Evolutionary conservation across 176 grass and related monocot genomes (phyloP).

Genomic region (Zizania latifolia): DNA sequence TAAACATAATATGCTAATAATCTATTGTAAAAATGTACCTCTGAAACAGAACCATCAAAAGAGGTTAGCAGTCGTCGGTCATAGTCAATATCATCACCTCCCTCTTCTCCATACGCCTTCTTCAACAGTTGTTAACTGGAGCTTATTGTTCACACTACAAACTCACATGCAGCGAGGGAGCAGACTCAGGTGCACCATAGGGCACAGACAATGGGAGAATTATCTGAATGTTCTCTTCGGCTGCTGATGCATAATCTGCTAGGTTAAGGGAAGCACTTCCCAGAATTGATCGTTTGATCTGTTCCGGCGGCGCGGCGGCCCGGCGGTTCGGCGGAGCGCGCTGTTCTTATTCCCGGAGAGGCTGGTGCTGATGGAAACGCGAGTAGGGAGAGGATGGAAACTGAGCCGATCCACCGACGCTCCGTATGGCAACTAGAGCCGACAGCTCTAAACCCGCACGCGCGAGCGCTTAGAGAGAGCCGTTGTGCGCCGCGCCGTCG

Average conservation of each 20-base stretch:
- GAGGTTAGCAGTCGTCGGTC: constrained; percentile 49
- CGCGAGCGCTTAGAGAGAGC: too few species aligned
- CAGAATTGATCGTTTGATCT: constrained; percentile 69
- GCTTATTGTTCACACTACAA: background rate
- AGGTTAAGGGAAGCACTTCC: constrained; percentile 63
- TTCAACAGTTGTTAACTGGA: constrained; percentile 46
- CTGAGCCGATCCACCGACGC: too few species aligned
- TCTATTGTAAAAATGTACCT: constrained; percentile 32
- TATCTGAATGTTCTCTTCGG: constrained; percentile 55
- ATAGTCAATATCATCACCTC: constrained; percentile 82
- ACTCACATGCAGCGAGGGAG: constrained; percentile 69
- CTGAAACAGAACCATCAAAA: constrained; percentile 25
- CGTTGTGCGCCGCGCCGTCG: too few species aligned
- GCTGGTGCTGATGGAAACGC: too few species aligned
- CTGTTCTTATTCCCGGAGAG: too few species aligned
- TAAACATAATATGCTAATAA: background rate
- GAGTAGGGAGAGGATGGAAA: too few species aligned
- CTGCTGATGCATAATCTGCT: constrained; percentile 53
- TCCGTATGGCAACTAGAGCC: too few species aligned
- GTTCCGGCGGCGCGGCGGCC: too few species aligned
- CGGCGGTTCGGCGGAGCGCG: too few species aligned
- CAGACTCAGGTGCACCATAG: constrained; percentile 32
- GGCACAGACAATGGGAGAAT: constrained; percentile 50
- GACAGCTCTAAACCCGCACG: too few species aligned
- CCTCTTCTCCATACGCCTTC: constrained; percentile 63